phyloP scores from a whole-genome alignment of 176 grass and related monocot genomes.

The Avena atlantica region DNA sequence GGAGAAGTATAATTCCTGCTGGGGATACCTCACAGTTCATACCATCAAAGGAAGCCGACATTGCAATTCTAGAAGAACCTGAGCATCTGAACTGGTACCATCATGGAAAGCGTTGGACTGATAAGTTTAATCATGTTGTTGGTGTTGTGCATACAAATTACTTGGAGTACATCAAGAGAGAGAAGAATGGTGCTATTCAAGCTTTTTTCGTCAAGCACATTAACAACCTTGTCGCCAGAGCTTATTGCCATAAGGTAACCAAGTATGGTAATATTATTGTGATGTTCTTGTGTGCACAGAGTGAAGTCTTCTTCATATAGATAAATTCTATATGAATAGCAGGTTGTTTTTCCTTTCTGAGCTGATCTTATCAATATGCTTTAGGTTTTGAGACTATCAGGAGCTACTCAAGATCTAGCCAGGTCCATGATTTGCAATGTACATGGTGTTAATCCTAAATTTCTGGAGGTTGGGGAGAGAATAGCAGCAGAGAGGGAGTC shows the following conservation, averaged over 20 bases:
- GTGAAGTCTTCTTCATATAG: not conserved
- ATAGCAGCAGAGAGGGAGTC: slow-evolving; percentile 61
- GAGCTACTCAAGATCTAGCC: slow-evolving; percentile 90
- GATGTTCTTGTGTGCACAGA: not conserved
- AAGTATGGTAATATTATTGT: not conserved
- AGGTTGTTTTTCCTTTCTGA: not conserved
- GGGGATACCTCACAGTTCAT: slow-evolving; percentile 89
- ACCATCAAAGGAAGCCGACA: slow-evolving; percentile 81
- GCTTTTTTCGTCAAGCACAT: slow-evolving; percentile 96
- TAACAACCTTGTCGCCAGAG: slow-evolving; percentile 79
- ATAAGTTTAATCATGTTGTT: slow-evolving; percentile 94
- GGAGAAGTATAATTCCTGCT: slow-evolving; percentile 92
- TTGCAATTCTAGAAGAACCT: slow-evolving; percentile 94
- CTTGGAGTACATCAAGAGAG: slow-evolving; percentile 93
- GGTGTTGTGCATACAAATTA: slow-evolving; percentile 98
- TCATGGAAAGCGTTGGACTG: slow-evolving; percentile 93
- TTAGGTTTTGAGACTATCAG: slow-evolving; percentile 84
- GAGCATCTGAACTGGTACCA: slow-evolving; percentile 99
- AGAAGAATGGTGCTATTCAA: slow-evolving; percentile 88
- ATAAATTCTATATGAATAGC: not conserved
- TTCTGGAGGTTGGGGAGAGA: slow-evolving; percentile 83
- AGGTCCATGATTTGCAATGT: slow-evolving; percentile 95
- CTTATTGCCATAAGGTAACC: slow-evolving; percentile 85
- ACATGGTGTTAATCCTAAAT: slow-evolving; percentile 92
- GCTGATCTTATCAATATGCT: slow-evolving; percentile 29